phyloP scores from a whole-genome alignment of 768 basidiomycete genomes.

The Pholiota microspora region DNA sequence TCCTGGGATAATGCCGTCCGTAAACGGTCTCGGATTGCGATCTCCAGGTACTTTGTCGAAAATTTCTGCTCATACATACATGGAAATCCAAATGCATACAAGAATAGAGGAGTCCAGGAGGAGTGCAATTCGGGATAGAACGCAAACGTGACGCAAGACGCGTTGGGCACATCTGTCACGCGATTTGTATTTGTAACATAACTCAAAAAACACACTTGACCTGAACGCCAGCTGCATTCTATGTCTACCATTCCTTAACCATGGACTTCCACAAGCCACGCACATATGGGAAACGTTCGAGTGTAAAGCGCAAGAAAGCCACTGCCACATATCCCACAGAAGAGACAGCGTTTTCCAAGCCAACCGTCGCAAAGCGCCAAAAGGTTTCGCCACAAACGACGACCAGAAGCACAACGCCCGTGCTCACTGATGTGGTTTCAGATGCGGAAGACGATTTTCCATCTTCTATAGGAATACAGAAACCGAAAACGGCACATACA shows the following conservation, averaged over 20 bases:
- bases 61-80: too few species aligned
- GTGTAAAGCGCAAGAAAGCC: constrained; percentile 18
- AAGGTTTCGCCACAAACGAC: constrained; percentile 22
- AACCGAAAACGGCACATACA: constrained; percentile 15
- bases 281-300: constrained; percentile 35
- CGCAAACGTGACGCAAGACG: neutral
- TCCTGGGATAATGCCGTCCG: too few species aligned
- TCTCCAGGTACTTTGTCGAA: too few species aligned
- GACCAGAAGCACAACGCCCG: constrained; percentile 14
- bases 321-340: constrained; percentile 1
- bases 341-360: neutral
- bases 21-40: too few species aligned
- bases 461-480: neutral
- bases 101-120: too few species aligned
- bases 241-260: neutral
- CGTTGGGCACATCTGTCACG: neutral
- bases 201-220: neutral
- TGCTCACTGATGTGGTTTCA: constrained; percentile 9
- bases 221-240: neutral
- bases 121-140: too few species aligned
- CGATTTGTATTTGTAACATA: neutral
- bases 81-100: too few species aligned
- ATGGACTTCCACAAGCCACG: constrained; percentile 23
- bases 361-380: constrained; percentile 22
- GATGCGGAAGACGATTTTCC: neutral